Evolutionary conservation across 176 grass and related monocot species (phyloP).

Genomic region (Otatea glauca): DNA sequence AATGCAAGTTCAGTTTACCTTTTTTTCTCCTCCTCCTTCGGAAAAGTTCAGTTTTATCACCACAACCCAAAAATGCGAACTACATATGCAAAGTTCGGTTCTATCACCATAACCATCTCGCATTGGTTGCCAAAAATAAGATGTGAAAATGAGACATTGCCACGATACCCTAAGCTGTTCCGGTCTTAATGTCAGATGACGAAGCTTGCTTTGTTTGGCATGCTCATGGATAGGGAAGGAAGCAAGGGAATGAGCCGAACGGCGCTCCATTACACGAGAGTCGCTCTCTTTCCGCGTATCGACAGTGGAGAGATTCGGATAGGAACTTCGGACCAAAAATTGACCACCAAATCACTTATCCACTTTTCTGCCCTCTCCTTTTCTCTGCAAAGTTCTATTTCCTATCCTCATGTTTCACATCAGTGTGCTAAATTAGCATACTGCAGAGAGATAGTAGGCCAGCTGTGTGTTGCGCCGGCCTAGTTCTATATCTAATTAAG

Average conservation of each 20-base stretch:
- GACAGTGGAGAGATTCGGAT: too few relatives aligned
- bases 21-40: background rate
- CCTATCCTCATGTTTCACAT: too few relatives aligned
- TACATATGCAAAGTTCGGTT: background rate
- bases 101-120: background rate
- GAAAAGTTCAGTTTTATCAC: background rate
- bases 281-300: too few relatives aligned
- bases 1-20: background rate
- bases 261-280: too few relatives aligned
- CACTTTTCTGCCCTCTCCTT: too few relatives aligned
- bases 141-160: background rate
- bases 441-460: background rate
- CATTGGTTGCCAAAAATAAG: background rate
- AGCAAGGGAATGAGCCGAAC: too few relatives aligned
- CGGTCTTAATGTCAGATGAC: background rate
- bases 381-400: too few relatives aligned
- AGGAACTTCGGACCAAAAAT: too few relatives aligned
- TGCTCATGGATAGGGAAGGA: too few relatives aligned
- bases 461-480: background rate
- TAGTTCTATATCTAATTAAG: background rate
- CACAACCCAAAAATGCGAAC: background rate
- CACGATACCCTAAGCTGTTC: background rate
- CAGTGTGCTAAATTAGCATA: background rate
- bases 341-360: too few relatives aligned
- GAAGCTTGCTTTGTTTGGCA: background rate